Conservation (phyloP, 108 stramenopile genomes). For the Cyclotella cryptica region DNA sequence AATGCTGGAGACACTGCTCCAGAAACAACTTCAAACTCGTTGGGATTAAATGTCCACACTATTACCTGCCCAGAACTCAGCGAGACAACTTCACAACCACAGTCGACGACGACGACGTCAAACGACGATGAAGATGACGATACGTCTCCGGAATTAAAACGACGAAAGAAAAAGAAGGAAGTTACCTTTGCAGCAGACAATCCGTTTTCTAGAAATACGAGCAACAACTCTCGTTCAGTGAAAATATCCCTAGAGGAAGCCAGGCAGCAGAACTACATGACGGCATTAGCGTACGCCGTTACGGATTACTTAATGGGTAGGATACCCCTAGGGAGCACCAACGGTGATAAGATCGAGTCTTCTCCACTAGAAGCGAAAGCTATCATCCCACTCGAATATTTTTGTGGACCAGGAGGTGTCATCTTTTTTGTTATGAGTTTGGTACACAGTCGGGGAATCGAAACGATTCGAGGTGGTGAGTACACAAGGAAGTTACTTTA, state of each 20-base stretch:
- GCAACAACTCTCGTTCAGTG: neutral
- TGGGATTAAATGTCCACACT: slow-evolving; percentile 29
- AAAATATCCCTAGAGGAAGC: neutral
- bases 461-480: slow-evolving; percentile 29
- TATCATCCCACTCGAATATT: slow-evolving; percentile 51
- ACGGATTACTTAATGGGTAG: slow-evolving; percentile 23
- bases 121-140: slow-evolving; percentile 3
- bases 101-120: no score
- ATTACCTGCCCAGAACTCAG: slow-evolving; percentile 1
- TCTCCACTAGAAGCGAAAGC: neutral
- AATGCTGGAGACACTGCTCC: neutral
- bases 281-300: slow-evolving; percentile 12
- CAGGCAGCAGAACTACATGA: slow-evolving; percentile 1
- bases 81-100: neutral
- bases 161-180: slow-evolving; percentile 31
- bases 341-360: neutral
- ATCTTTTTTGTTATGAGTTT: slow-evolving; percentile 78
- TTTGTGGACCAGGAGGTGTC: slow-evolving; percentile 70
- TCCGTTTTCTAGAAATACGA: neutral
- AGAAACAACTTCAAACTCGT: neutral
- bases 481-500: neutral
- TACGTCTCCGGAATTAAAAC: slow-evolving; percentile 37
- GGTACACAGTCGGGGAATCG: slow-evolving; percentile 63
- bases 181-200: slow-evolving; percentile 8
- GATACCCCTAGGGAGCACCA: neutral